A percentile compares a stretch with the other conserved stretches of the same genome.
These are phyloP conservation scores for Tephrocybe sp. DNA, from an alignment of 768 basidiomycete genomes.

Conservation along the genomic window DNA sequence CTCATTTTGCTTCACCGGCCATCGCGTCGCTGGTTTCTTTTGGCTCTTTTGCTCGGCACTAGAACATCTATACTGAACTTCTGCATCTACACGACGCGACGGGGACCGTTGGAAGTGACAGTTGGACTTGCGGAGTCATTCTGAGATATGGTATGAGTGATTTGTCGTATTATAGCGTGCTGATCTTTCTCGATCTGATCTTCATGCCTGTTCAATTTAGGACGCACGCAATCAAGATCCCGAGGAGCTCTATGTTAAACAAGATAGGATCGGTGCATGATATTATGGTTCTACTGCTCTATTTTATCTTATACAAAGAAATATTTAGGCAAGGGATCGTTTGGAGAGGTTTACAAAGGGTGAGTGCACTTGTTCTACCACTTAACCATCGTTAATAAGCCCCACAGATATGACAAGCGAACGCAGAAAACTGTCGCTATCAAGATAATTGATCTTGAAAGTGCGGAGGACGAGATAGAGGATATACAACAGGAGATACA, in stretches of 20 bases:
- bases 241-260: slow-evolving; percentile 95
- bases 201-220: slow-evolving; percentile 4
- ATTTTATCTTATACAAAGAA: slow-evolving; percentile 10
- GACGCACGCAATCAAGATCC: slow-evolving; percentile 65
- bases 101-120: slow-evolving; percentile 19
- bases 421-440: slow-evolving; percentile 98
- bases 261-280: slow-evolving; percentile 91
- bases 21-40: slow-evolving; percentile 5
- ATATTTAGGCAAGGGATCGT: slow-evolving; percentile 88
- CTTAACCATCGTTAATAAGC: slow-evolving; percentile 6
- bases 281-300: neutral
- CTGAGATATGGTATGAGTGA: slow-evolving; percentile 27
- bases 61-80: slow-evolving; percentile 4
- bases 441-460: slow-evolving; percentile 99
- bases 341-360: slow-evolving; percentile 99
- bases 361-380: slow-evolving; percentile 30
- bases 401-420: slow-evolving; percentile 83
- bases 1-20: neutral
- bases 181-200: slow-evolving; percentile 29
- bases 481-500: slow-evolving; percentile 99
- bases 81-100: slow-evolving; percentile 33
- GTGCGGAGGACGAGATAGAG: slow-evolving; percentile 99
- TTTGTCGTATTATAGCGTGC: neutral
- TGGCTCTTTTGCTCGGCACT: neutral
- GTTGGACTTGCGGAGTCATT: slow-evolving; percentile 5